These are phyloP conservation scores for Saccharum spontaneum DNA, from an alignment of 176 grass and related monocot species.

Conservation along the genomic window DNA sequence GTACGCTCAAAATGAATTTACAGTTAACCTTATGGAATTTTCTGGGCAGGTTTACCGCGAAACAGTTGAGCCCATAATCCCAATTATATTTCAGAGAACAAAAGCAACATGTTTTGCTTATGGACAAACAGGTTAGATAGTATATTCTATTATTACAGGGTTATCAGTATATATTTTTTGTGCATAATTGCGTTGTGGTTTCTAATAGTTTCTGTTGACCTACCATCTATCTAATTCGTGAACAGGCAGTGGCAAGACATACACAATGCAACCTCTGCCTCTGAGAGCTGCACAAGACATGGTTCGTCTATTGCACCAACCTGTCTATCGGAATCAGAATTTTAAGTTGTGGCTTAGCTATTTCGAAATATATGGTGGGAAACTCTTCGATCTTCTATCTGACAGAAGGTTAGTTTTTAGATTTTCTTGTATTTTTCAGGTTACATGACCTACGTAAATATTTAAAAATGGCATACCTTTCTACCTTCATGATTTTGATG, in stretches of 20 bases:
- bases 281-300: slow-evolving; percentile 91
- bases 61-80: slow-evolving; percentile 97
- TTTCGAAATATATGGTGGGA: slow-evolving; percentile 98
- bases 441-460: neutral
- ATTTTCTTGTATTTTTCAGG: neutral
- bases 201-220: neutral
- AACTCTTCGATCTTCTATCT: slow-evolving; percentile 97
- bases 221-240: slow-evolving; percentile 16
- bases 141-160: slow-evolving; percentile 8
- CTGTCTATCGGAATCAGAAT: slow-evolving; percentile 83
- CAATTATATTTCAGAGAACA: slow-evolving; percentile 94
- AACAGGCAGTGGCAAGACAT: slow-evolving; percentile 98
- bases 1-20: slow-evolving; percentile 5
- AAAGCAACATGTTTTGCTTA: slow-evolving; percentile 99
- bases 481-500: neutral
- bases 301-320: slow-evolving; percentile 71
- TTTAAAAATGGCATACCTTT: neutral
- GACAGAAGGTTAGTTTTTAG: slow-evolving; percentile 76
- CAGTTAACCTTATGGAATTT: slow-evolving; percentile 23
- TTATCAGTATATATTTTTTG: slow-evolving; percentile 20
- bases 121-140: slow-evolving; percentile 89
- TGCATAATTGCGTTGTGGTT: neutral
- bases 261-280: slow-evolving; percentile 96
- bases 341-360: slow-evolving; percentile 99
- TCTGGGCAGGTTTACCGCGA: slow-evolving; percentile 81